Evolutionary conservation across 2,329 filamentous ascomycete genomes (phyloP).

Genomic region (Stenocarpella maydis): DNA sequence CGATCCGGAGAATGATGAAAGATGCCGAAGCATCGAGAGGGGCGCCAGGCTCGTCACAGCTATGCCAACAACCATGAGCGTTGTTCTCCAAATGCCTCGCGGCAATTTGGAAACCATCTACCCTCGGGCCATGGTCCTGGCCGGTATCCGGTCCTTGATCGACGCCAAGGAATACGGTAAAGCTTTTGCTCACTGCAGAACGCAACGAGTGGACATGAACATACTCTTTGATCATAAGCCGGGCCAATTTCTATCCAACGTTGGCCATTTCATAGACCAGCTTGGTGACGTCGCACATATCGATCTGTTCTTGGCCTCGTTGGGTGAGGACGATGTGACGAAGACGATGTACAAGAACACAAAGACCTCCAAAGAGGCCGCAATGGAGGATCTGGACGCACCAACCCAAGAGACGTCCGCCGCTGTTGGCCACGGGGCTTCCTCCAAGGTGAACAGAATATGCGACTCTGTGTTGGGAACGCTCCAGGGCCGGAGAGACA

Average conservation of each 20-base stretch:
- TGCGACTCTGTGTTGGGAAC: conserved; percentile 83
- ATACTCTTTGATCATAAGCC: conserved; percentile 95
- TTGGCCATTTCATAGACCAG: conserved; percentile 83
- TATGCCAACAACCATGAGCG: conserved; percentile 84
- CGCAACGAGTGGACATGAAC: conserved; percentile 97
- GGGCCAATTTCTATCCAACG: conserved; percentile 79
- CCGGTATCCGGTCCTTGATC: conserved; percentile 84
- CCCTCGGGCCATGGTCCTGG: conserved; percentile 89
- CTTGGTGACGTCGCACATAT: conserved; percentile 82
- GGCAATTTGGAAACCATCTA: conserved; percentile 96
- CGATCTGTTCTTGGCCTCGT: conserved; percentile 88
- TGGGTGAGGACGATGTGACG: conserved; percentile 91
- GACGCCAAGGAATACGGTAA: conserved; percentile 81
- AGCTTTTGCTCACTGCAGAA: conserved; percentile 88
- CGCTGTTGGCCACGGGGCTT: conserved; percentile 30
- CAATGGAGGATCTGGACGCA: background rate
- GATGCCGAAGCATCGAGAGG: conserved; percentile 90
- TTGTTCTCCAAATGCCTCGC: conserved; percentile 93
- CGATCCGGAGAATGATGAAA: conserved; percentile 89
- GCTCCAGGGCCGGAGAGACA: conserved; percentile 67
- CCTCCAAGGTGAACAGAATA: conserved; percentile 81
- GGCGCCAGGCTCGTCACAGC: conserved; percentile 87
- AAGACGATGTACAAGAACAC: conserved; percentile 95
- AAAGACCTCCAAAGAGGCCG: conserved; percentile 51
- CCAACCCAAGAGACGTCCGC: conserved; percentile 2